A percentile compares a stretch with the other conserved stretches of the same genome.
phyloP scores from a whole-genome alignment of 2,329 filamentous ascomycete species.

The Trichoderma pleuroti region DNA sequence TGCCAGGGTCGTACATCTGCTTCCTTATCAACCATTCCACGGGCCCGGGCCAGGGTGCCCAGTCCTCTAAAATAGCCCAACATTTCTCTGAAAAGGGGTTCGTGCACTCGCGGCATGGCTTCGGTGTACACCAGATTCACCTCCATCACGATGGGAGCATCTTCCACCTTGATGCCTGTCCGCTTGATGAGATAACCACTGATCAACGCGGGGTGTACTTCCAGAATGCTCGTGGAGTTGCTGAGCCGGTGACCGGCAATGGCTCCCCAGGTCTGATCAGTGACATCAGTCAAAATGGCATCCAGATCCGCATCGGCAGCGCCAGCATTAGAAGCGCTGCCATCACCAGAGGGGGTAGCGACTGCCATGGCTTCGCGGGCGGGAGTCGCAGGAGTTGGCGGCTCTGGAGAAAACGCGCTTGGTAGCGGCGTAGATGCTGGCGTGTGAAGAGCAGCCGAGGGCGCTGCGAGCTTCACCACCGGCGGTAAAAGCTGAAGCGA shows the following conservation, averaged over 20 bases:
- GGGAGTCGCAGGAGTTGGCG: constrained; percentile 48
- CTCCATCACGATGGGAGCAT: constrained; percentile 59
- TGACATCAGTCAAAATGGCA: constrained; percentile 65
- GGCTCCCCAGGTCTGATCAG: constrained; percentile 74
- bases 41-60: constrained; percentile 64
- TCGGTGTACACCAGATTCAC: constrained; percentile 61
- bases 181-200: constrained; percentile 66
- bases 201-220: constrained; percentile 55
- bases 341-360: constrained; percentile 45
- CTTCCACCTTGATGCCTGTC: constrained; percentile 52
- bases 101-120: constrained; percentile 50
- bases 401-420: constrained; percentile 58
- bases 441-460: constrained; percentile 51
- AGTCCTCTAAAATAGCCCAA: constrained; percentile 65
- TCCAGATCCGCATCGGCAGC: constrained; percentile 48
- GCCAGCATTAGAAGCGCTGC: constrained; percentile 37
- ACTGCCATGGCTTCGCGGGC: constrained; percentile 39
- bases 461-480: constrained; percentile 45
- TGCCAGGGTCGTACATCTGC: constrained; percentile 73
- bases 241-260: constrained; percentile 64
- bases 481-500: constrained; percentile 61
- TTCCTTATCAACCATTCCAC: constrained; percentile 58
- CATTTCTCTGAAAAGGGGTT: constrained; percentile 67
- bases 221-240: constrained; percentile 54
- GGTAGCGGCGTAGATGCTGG: constrained; percentile 66